Base-by-base conservation (phyloP, 257 asterid genomes). In the Salvia rosmarinus region DNA sequence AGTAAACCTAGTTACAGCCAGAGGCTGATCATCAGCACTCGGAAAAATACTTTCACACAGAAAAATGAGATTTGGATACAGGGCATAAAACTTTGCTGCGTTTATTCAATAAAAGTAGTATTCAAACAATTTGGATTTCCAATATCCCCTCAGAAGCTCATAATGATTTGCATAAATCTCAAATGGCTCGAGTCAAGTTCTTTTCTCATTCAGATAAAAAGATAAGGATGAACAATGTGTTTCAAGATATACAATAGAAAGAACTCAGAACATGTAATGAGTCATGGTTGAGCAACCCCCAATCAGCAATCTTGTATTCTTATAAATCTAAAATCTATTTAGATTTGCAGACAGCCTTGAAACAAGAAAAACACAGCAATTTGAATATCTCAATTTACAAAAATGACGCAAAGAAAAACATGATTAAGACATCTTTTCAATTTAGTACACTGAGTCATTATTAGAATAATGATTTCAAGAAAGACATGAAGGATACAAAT, bases 171-270 rank as follows among this genome's bases (percentile, higher is more conserved):
- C 43, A 63, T 13, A 55, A 34, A 44, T 50, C 25, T 63, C 39
- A 76, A 66, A 58, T 64, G 25, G 66, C 54, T 23, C 20, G 37
- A 47, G 7, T 46, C 64, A 54, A 37, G 32, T 57, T 7, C 16
- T 28, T 28, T 28, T 28, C 72, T 51, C 30, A 12, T 10, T n/a
- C n/a, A n/a, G n/a, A n/a, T n/a, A n/a, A n/a, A n/a, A n/a, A n/a
- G n/a, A n/a, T n/a, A n/a, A n/a, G n/a, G n/a, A n/a, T n/a, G n/a
- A n/a, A n/a, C n/a, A n/a, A n/a, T n/a, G n/a, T n/a, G n/a, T n/a
- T n/a, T n/a, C n/a, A n/a, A n/a, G n/a, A n/a, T n/a, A n/a, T n/a
- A n/a, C n/a, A n/a, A n/a, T n/a, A n/a, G n/a, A n/a, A n/a, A n/a
- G n/a, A n/a, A n/a, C n/a, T n/a, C n/a, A n/a, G n/a, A n/a, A n/a